Evolutionary conservation across 176 grass and related monocot species (phyloP).

Genomic region (Oryza glumipatula): DNA sequence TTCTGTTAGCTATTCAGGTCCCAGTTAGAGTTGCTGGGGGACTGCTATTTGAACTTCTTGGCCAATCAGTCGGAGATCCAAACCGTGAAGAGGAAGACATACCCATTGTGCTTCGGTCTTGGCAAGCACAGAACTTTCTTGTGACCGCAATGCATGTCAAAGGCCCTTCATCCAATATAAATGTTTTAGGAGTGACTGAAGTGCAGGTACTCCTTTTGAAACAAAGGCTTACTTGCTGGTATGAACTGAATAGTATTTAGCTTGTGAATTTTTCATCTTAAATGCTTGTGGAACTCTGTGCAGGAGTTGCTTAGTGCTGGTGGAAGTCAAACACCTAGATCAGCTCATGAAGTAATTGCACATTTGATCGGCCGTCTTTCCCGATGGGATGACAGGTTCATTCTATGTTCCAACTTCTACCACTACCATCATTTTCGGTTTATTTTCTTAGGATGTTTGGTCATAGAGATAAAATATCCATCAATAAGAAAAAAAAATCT

Average conservation of each 20-base stretch:
- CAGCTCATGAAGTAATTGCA: conserved; percentile 93
- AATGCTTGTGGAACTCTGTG: conserved; percentile 35
- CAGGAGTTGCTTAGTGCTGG: conserved; percentile 95
- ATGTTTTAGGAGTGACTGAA: conserved; percentile 98
- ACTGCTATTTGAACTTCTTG: conserved; percentile 94
- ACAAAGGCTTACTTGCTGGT: background rate
- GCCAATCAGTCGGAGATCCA: conserved; percentile 90
- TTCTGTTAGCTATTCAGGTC: conserved; percentile 72
- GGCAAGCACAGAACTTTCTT: conserved; percentile 93
- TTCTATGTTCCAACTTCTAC: background rate
- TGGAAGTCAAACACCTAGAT: conserved; percentile 85
- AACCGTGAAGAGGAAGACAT: conserved; percentile 85
- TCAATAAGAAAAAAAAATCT: conserved; percentile 3
- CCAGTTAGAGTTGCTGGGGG: conserved; percentile 96
- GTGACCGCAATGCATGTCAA: conserved; percentile 92
- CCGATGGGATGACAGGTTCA: conserved; percentile 91
- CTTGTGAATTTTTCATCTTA: conserved; percentile 7
- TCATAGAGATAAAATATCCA: background rate
- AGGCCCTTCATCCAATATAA: conserved; percentile 73
- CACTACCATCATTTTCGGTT: background rate
- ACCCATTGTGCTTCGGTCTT: conserved; percentile 89
- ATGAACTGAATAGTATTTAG: conserved; percentile 5
- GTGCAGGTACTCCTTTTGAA: conserved; percentile 63
- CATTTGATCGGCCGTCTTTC: conserved; percentile 90
- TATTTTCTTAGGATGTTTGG: background rate